Evolutionary conservation across 345 rosid species (phyloP), one percentile per base, ranked within the genome.

Genomic region (Mangifera indica): DNA sequence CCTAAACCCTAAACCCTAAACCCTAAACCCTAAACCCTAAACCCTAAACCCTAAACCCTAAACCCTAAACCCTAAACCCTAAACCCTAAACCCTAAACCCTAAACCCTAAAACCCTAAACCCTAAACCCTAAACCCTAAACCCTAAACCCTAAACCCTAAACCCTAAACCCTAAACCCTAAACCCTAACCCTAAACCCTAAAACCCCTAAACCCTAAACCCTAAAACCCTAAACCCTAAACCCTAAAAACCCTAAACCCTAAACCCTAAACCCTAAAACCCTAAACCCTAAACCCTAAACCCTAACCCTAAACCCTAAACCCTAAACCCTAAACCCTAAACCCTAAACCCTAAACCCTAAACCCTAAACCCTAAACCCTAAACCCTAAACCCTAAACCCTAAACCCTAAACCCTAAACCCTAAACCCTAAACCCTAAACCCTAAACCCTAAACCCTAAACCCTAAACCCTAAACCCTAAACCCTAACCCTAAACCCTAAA

Each of bases 11-110:
- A 32, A 71, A 42, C 18, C 74, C 4, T 29, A 29, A 29, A 29
- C 54, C 34, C 34, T 29, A 29, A 29, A 29, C 1, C 34, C 34
- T 4, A 29, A 29, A 29, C 34, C 34, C 34, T 40, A 20, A 71
- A 42, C 40, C 74, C 66, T 45, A 71, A 60, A 37, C 66, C 74
- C 74, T 60, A 71, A 71, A 42, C 74, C 74, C 44, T 40, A 71
- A 58, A 45, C 53, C 66, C 57, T 20, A 57, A 58, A 45, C 65
- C 74, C 66, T 49, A 34, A 71, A 60, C 17, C 66, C 57, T 2
- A 29, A 70, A 53, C 66, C 10, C 34, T 29, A 29, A 29, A 29
- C 1, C 34, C 34, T 4, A 1, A 29, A 29, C 34, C 34, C 4
- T 1, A 34, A 71, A 59, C 52, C 66, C 66, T 29, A n/a, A 11